A percentile compares a stretch with the other conserved stretches of the same genome.
These are phyloP conservation scores for Blyttiomyces sp. DNA, from an alignment of 371 early-diverging fungal species.

Conservation along the genomic window DNA sequence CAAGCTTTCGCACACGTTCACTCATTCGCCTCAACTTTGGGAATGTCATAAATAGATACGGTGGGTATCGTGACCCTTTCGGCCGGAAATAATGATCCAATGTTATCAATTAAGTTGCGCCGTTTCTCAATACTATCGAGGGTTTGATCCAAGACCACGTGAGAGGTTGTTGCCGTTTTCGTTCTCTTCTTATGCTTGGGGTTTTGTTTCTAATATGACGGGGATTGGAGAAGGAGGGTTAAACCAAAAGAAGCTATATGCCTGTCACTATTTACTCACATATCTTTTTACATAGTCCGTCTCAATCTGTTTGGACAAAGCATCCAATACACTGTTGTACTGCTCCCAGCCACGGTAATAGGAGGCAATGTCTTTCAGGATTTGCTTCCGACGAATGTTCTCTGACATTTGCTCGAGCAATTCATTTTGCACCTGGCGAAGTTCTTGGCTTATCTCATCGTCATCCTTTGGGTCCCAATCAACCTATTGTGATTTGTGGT, in stretches of 20 bases:
- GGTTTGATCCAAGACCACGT: conserved; percentile 36
- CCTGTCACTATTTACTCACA: conserved; percentile 49
- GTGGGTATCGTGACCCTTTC: conserved; percentile 67
- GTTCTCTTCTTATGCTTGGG: conserved; percentile 67
- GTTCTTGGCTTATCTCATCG: conserved; percentile 76
- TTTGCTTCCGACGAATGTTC: conserved; percentile 66
- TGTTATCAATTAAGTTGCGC: conserved; percentile 49
- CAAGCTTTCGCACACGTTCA: too few species aligned
- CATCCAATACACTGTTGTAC: conserved; percentile 81
- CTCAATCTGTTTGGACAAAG: conserved; percentile 81
- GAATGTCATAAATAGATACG: conserved; percentile 52
- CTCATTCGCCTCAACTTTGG: not conserved
- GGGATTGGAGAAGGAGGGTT: not conserved
- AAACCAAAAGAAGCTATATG: not conserved
- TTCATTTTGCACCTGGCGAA: conserved; percentile 65
- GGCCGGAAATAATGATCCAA: conserved; percentile 65
- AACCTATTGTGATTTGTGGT: too few species aligned
- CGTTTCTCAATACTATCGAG: conserved; percentile 60
- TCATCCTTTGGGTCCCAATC: conserved; percentile 40
- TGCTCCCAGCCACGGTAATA: conserved; percentile 83
- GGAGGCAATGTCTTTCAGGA: conserved; percentile 64
- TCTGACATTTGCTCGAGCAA: conserved; percentile 66
- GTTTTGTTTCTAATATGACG: conserved; percentile 51
- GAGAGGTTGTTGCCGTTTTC: conserved; percentile 48
- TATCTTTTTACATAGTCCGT: conserved; percentile 78